Evolutionary conservation across 805 yeast species (phyloP).

Genomic region (Lachancea quebecensis): DNA sequence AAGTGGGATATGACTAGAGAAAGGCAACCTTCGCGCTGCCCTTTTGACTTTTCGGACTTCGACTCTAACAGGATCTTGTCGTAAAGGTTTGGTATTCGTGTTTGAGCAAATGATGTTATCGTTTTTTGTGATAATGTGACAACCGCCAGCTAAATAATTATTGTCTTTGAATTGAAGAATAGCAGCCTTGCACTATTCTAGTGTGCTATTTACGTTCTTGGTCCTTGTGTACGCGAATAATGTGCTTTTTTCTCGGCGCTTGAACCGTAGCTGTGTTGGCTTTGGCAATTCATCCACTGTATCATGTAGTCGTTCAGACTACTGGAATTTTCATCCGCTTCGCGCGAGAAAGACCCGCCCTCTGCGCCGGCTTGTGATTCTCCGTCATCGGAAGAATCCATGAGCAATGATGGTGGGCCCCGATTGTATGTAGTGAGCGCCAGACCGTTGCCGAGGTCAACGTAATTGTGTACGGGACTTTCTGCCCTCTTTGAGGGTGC

Average conservation of each 20-base stretch:
- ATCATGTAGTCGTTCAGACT: slow-evolving; percentile 23
- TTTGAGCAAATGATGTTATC: no score
- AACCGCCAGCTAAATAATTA: no score
- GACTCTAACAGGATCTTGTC: no score
- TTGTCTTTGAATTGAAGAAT: no score
- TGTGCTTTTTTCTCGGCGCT: not conserved
- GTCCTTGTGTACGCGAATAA: not conserved
- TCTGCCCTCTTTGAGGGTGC: slow-evolving; percentile 1
- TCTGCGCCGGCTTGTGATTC: slow-evolving; percentile 7
- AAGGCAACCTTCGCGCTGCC: no score
- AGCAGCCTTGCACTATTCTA: no score
- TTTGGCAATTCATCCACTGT: slow-evolving; percentile 15
- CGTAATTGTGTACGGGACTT: slow-evolving; percentile 12
- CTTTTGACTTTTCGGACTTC: no score
- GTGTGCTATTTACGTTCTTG: not conserved
- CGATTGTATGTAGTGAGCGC: slow-evolving; percentile 31
- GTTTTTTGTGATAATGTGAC: no score
- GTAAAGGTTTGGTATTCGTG: no score
- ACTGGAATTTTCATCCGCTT: slow-evolving; percentile 3
- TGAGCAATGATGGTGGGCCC: slow-evolving; percentile 35
- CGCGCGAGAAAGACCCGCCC: slow-evolving; percentile 13
- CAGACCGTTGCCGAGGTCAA: slow-evolving; percentile 32
- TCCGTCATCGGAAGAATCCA: slow-evolving; percentile 28
- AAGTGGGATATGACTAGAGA: no score
- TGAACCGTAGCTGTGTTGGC: slow-evolving; percentile 5